phyloP scores from a whole-genome alignment of 176 grass and related monocot genomes.

The Triticum aestivum region DNA sequence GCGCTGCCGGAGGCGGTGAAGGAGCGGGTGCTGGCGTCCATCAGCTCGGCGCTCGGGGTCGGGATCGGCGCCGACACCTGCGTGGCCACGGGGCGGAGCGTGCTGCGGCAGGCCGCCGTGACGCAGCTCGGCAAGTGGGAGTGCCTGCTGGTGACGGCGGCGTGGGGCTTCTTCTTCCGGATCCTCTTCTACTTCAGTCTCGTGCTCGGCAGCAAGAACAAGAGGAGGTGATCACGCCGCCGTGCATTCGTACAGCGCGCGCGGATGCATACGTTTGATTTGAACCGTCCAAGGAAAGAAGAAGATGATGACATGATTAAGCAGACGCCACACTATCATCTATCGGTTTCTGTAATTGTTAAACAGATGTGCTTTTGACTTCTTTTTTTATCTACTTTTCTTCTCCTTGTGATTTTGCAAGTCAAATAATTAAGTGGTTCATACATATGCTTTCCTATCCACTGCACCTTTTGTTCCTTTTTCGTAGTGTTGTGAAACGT shows the following conservation, averaged over 20 bases:
- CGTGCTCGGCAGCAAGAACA: conserved; percentile 87
- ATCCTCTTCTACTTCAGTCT: conserved; percentile 86
- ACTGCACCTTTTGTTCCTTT: background rate
- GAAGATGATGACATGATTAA: background rate
- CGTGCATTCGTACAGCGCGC: background rate
- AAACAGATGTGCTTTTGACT: background rate
- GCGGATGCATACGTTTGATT: background rate
- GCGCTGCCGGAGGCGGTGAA: conserved; percentile 54
- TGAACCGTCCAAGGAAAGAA: background rate
- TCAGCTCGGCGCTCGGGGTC: conserved; percentile 55
- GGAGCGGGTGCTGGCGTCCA: conserved; percentile 50
- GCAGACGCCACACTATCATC: background rate
- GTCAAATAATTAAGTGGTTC: conserved; percentile 18
- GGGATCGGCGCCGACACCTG: conserved; percentile 48
- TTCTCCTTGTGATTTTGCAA: background rate
- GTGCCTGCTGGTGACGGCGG: conserved; percentile 65
- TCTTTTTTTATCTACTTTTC: background rate
- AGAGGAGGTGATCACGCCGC: conserved; percentile 54
- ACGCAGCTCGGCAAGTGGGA: conserved; percentile 93
- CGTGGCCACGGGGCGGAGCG: conserved; percentile 54
- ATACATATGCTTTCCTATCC: background rate
- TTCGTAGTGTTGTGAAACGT: background rate
- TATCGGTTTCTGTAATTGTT: conserved; percentile 28
- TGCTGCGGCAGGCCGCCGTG: conserved; percentile 52
- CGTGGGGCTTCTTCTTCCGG: conserved; percentile 85